phyloP scores from a whole-genome alignment of 768 basidiomycete species.

The Termitomyces titanicus region DNA sequence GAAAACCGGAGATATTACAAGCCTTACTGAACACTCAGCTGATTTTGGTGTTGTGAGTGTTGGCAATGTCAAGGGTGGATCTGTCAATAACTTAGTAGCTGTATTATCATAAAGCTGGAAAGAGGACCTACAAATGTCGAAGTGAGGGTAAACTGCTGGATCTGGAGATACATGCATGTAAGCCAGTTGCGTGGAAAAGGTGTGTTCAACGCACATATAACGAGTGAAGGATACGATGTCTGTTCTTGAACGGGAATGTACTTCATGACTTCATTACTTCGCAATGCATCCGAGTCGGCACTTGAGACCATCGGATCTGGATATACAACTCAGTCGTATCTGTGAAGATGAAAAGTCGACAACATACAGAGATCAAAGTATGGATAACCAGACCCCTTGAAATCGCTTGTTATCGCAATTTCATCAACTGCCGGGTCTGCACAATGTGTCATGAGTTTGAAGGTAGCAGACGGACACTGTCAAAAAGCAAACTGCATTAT shows the following conservation, averaged over 20 bases:
- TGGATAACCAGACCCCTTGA: constrained; percentile 13
- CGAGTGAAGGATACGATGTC: constrained; percentile 5
- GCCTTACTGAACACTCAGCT: background rate
- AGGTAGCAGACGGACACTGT: background rate
- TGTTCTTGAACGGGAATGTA: background rate
- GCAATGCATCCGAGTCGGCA: background rate
- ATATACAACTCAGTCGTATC: background rate
- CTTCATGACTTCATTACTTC: background rate
- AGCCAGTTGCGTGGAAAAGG: background rate
- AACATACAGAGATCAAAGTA: constrained; percentile 31
- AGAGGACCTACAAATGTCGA: constrained; percentile 20
- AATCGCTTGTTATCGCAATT: background rate
- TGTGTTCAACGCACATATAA: constrained; percentile 3
- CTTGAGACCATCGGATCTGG: background rate
- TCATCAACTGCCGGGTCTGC: background rate
- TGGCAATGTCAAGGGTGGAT: background rate
- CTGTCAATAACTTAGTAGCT: background rate
- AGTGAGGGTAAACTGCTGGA: constrained; percentile 27
- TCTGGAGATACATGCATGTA: constrained; percentile 21
- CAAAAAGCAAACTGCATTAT: constrained; percentile 18
- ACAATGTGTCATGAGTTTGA: background rate
- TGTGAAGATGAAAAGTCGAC: background rate
- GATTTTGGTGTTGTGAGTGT: background rate
- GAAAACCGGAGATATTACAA: constrained; percentile 2
- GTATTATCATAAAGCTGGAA: background rate